Evolutionary conservation across 2,329 filamentous ascomycete species (phyloP), one percentile per base, ranked within the genome.

Genomic region (Mycosphaerella sp.): DNA sequence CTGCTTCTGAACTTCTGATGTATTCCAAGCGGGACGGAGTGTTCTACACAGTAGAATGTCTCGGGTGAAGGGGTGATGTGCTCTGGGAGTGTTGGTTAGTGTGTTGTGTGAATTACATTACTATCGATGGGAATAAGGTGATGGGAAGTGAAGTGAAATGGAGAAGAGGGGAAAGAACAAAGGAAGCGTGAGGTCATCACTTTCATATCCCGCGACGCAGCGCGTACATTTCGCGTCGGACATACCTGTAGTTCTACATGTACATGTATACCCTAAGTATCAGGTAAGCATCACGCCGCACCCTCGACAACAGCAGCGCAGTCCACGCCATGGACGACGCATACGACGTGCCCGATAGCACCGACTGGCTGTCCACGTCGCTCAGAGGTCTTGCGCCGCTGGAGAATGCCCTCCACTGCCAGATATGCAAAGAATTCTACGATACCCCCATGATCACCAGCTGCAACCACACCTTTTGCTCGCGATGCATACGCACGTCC

Each of bases 341-440:
- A 27, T 67, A 70, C 56, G 69, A 74, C 50, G 62, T 91, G 37
- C 71, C 85, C 44, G 87, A 93, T 71, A 84, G 87, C n/a, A 90
- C 87, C 47, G 88, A 94, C 73, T 94, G 88, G 88, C 75, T 89
- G 5, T 64, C 74, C 9, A 94, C 88, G 10, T 78, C 82, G 1
- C 74, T 94, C 1, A 71, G 80, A 13, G 73, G 74, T 12, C 79
- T 94, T 49, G 76, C 82, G 42, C 73, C 79, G 12, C 80, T 98
- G 56, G 93, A 98, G 65, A 83, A 86, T 54, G 83, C 89, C 2
- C 77, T 98, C 16, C 87, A 93, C 62, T 98, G 93, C 71, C 88
- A 97, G 70, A 87, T 98, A 54, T 98, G 93, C 80, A 97, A 97
- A 68, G 94, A 98, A 69, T 95, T 97, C 71, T 97, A 87, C 73